These are phyloP conservation scores for Quercus variabilis DNA, from an alignment of 306 rosid species.

Conservation along the genomic window DNA sequence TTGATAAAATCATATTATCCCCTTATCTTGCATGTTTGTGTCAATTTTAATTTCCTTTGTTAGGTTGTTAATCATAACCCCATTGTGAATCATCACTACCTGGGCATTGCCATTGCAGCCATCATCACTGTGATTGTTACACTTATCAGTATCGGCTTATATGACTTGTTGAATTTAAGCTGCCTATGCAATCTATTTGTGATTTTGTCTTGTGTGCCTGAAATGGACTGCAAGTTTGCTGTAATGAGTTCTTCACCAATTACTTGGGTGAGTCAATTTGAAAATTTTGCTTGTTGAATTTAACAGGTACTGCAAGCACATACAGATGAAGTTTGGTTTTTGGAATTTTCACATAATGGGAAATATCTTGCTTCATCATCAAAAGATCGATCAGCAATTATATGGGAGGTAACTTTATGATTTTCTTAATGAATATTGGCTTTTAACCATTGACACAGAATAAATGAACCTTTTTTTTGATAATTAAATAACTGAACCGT, in stretches of 20 bases:
- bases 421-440: not conserved
- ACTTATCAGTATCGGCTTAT: not conserved
- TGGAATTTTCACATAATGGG: slow-evolving; percentile 54
- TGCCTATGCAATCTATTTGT: not conserved
- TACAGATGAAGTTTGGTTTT: slow-evolving; percentile 52
- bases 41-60: not conserved
- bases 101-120: not conserved
- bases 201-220: not conserved
- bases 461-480: not conserved
- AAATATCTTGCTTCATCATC: slow-evolving; percentile 52
- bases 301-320: slow-evolving; percentile 44
- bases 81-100: not conserved
- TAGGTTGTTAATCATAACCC: not conserved
- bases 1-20: not conserved
- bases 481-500: too few species aligned
- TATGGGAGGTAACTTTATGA: slow-evolving; percentile 50
- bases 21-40: not conserved
- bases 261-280: not conserved
- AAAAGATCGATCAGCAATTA: slow-evolving; percentile 41
- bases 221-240: not conserved
- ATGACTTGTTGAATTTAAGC: not conserved
- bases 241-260: not conserved
- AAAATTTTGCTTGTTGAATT: not conserved
- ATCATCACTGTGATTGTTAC: not conserved
- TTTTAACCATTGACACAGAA: not conserved